phyloP scores from a whole-genome alignment of 2,329 filamentous ascomycete genomes.

The Pseudopithomyces maydicus region DNA sequence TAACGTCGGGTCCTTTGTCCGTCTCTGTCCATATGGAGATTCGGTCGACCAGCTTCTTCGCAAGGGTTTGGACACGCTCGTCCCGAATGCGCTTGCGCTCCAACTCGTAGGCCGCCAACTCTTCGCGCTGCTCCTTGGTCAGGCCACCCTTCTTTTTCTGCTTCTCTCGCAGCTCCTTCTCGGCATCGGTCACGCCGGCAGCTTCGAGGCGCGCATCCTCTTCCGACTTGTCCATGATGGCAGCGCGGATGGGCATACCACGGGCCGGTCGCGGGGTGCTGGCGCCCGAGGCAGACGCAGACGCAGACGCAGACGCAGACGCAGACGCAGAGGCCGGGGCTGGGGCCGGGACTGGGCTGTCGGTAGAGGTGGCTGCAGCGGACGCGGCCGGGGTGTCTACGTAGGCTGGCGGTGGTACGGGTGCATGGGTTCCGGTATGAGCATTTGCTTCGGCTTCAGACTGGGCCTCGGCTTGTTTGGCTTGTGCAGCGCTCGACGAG shows the following conservation, averaged over 20 bases:
- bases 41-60: conserved; percentile 84
- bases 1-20: conserved; percentile 85
- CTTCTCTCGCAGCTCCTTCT: conserved; percentile 77
- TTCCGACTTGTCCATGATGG: conserved; percentile 86
- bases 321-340: conserved; percentile 33
- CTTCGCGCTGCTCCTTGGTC: conserved; percentile 90
- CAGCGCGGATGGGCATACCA: conserved; percentile 76
- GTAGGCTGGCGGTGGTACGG: conserved; percentile 38
- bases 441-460: conserved; percentile 46
- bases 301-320: conserved; percentile 29
- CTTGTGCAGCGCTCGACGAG: conserved; percentile 44
- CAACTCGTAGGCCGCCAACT: conserved; percentile 83
- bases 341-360: conserved; percentile 27
- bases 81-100: conserved; percentile 84
- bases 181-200: conserved; percentile 70
- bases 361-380: conserved; percentile 22
- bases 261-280: conserved; percentile 56
- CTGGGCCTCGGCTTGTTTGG: conserved; percentile 48
- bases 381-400: conserved; percentile 54
- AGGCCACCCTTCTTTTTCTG: conserved; percentile 89
- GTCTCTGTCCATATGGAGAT: conserved; percentile 97
- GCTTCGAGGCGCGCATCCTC: conserved; percentile 71
- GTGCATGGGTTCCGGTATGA: conserved; percentile 35
- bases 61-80: conserved; percentile 84
- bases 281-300: conserved; percentile 50